These are phyloP conservation scores for Nannochloropsis gaditana DNA, from an alignment of 108 stramenopile species.

Conservation along the genomic window DNA sequence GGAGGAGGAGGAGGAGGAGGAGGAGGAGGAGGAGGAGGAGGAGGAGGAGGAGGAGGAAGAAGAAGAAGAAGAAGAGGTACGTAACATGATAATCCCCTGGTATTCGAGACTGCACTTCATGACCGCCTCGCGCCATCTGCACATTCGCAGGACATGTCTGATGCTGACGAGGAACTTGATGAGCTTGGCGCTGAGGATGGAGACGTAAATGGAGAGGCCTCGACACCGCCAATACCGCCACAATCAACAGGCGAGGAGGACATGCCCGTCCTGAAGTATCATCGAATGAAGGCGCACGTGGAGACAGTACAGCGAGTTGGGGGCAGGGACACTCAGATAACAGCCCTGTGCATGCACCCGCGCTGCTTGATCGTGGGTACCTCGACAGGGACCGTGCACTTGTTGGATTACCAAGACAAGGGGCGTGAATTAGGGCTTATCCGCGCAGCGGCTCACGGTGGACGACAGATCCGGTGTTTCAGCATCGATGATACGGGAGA, in stretches of 20 bases:
- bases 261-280: slow-evolving; percentile 48
- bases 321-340: neutral
- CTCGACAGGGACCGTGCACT: slow-evolving; percentile 18
- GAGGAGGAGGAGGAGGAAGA: neutral
- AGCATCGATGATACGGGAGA: neutral
- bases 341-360: neutral
- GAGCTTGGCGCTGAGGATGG: neutral
- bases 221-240: neutral
- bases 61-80: neutral
- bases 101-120: neutral
- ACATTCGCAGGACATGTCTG: neutral
- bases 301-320: neutral
- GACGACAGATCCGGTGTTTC: neutral
- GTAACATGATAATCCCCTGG: neutral
- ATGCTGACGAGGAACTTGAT: neutral
- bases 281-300: slow-evolving; percentile 38
- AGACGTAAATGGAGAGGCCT: neutral
- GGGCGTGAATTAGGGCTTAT: neutral
- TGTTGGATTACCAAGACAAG: slow-evolving; percentile 27
- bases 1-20: neutral
- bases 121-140: neutral
- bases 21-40: neutral
- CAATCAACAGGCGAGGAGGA: slow-evolving; percentile 26
- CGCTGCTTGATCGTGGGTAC: slow-evolving; percentile 21
- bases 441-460: too few relatives aligned